Conservation (phyloP, 1,139 yeast genomes). For the Pichiaceae sp. region DNA sequence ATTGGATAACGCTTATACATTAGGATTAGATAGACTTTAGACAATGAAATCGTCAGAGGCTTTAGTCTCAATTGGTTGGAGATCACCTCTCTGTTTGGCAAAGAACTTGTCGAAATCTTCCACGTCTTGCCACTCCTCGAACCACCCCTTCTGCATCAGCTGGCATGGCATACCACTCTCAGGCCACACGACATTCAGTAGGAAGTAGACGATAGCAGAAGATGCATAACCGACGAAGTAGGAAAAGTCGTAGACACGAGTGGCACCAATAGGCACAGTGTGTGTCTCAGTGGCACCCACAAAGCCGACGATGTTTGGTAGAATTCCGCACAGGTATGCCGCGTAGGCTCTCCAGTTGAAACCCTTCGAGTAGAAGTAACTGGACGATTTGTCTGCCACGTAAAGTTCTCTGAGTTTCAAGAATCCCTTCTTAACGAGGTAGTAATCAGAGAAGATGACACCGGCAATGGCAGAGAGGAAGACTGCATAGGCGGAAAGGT, state of each 20-base stretch:
- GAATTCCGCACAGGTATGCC: constrained; percentile 66
- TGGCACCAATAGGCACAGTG: constrained; percentile 72
- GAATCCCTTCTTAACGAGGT: constrained; percentile 66
- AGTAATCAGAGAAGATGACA: constrained; percentile 71
- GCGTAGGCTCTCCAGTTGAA: constrained; percentile 74
- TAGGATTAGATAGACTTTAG: not conserved
- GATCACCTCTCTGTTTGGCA: constrained; percentile 2
- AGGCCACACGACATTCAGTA: constrained; percentile 48
- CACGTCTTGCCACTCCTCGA: constrained; percentile 32
- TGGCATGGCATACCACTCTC: constrained; percentile 39
- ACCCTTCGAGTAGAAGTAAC: constrained; percentile 59
- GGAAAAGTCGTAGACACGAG: constrained; percentile 59
- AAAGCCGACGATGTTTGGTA: constrained; percentile 82
- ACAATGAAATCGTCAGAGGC: constrained; percentile 1
- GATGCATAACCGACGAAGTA: constrained; percentile 68
- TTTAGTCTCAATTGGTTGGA: not conserved
- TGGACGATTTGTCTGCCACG: constrained; percentile 32
- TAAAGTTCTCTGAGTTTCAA: constrained; percentile 59
- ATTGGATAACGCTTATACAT: constrained; percentile 2
- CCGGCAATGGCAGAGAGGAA: constrained; percentile 86
- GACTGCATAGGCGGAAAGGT: constrained; percentile 77
- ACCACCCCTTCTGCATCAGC: constrained; percentile 11
- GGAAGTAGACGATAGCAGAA: constrained; percentile 43
- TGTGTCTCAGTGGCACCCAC: constrained; percentile 51
- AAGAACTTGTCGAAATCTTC: constrained; percentile 46